Evolutionary conservation across 148 eudicot genomes (phyloP).

Genomic region (Linanthus parryae): DNA sequence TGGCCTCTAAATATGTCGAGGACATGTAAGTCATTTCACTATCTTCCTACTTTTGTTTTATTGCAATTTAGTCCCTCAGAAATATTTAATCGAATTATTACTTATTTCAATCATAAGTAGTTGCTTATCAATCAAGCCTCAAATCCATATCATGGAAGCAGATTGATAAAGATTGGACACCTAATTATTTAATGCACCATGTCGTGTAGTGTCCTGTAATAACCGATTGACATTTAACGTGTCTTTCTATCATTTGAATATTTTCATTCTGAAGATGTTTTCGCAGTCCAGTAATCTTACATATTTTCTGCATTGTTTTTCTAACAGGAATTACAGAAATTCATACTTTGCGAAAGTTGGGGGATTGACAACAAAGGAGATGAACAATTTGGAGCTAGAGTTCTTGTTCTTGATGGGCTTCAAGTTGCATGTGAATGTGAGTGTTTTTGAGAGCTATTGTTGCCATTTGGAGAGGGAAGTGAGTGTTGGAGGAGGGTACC

Average conservation of each 20-base stretch:
- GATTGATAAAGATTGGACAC: too few species aligned
- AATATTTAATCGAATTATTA: too few species aligned
- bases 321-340: constrained; percentile 81
- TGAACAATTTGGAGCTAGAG: constrained; percentile 83
- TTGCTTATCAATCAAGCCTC: too few species aligned
- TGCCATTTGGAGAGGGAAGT: constrained; percentile 92
- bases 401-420: constrained; percentile 77
- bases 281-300: background rate
- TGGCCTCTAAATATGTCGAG: constrained; percentile 90
- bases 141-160: too few species aligned
- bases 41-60: background rate
- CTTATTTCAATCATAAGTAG: too few species aligned
- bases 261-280: too few species aligned
- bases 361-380: constrained; percentile 71
- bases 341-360: constrained; percentile 88
- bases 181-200: too few species aligned
- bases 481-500: constrained; percentile 92
- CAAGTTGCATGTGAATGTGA: constrained; percentile 88
- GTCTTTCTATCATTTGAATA: too few species aligned
- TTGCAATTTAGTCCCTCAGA: too few species aligned
- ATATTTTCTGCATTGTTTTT: background rate
- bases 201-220: too few species aligned
- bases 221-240: too few species aligned
- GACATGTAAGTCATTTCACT: constrained; percentile 54
- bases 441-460: constrained; percentile 92